Evolutionary conservation across 495 filamentous ascomycete species (phyloP).

Genomic region (Aspergillus conjunctus): DNA sequence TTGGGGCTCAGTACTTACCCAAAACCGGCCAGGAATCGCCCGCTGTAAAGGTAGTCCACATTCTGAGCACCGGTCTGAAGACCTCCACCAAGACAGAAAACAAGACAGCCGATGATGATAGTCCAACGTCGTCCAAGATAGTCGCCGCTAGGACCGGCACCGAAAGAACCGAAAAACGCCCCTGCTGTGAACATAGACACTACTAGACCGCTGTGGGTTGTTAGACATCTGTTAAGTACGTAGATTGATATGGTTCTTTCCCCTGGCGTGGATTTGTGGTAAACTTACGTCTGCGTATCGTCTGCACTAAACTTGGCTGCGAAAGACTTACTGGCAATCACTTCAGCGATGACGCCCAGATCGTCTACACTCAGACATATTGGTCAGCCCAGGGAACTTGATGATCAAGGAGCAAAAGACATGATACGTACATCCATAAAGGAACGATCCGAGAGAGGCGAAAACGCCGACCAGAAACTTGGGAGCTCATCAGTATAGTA

Average conservation of each 20-base stretch:
- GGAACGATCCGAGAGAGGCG: constrained; percentile 62
- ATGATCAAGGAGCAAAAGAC: constrained; percentile 24
- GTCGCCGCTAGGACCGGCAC: constrained; percentile 45
- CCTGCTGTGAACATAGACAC: constrained; percentile 66
- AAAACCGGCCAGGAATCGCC: constrained; percentile 47
- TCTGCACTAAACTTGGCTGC: constrained; percentile 51
- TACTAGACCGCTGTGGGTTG: constrained; percentile 55
- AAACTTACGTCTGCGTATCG: constrained; percentile 55
- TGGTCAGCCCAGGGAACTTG: constrained; percentile 13
- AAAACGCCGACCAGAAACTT: constrained; percentile 65
- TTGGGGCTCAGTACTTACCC: constrained; percentile 48
- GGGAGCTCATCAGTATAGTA: constrained; percentile 21
- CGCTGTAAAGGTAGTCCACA: constrained; percentile 42
- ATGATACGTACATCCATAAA: constrained; percentile 53
- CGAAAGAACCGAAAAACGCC: constrained; percentile 45
- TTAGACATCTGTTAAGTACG: neutral
- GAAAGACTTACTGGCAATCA: constrained; percentile 56
- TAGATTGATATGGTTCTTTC: neutral
- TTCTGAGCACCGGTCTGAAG: constrained; percentile 44
- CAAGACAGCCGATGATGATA: constrained; percentile 44
- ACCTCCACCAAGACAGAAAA: constrained; percentile 50
- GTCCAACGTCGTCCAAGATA: constrained; percentile 44
- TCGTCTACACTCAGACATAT: constrained; percentile 34
- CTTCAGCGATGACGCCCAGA: constrained; percentile 63
- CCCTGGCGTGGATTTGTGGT: neutral